Conservation (phyloP, 2,329 filamentous ascomycete species). For the Pestalotiopsis sp. region DNA sequence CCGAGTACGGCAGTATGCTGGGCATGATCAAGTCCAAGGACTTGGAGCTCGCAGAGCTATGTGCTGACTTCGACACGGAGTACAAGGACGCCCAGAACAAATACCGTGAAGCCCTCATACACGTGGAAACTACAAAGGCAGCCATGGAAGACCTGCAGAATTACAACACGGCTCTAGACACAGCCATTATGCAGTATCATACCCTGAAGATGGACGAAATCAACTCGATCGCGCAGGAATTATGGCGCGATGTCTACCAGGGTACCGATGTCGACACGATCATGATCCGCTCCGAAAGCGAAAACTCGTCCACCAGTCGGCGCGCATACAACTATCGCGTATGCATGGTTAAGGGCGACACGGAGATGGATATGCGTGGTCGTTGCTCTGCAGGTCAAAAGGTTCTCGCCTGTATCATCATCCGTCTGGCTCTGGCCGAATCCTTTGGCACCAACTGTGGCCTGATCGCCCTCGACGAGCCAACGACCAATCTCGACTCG, state of each 20-base stretch:
- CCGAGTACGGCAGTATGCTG: slow-evolving; percentile 72
- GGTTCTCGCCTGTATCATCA: slow-evolving; percentile 95
- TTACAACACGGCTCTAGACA: slow-evolving; percentile 82
- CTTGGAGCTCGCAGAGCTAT: slow-evolving; percentile 70
- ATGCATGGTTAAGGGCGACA: slow-evolving; percentile 95
- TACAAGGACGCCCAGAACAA: slow-evolving; percentile 80
- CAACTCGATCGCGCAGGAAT: slow-evolving; percentile 88
- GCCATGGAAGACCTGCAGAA: slow-evolving; percentile 87
- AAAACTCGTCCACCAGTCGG: slow-evolving; percentile 67
- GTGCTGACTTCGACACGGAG: slow-evolving; percentile 79
- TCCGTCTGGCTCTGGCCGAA: slow-evolving; percentile 91
- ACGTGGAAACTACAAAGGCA: slow-evolving; percentile 87
- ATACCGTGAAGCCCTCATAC: slow-evolving; percentile 86
- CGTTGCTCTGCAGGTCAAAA: slow-evolving; percentile 96
- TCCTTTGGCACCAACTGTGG: slow-evolving; percentile 96
- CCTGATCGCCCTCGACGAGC: slow-evolving; percentile 94
- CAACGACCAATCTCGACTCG: slow-evolving; percentile 92
- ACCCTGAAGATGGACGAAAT: slow-evolving; percentile 97
- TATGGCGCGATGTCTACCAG: slow-evolving; percentile 97
- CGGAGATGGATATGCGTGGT: slow-evolving; percentile 99
- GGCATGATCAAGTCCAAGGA: slow-evolving; percentile 84
- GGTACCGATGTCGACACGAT: slow-evolving; percentile 98
- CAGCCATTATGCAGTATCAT: slow-evolving; percentile 97
- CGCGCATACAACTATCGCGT: slow-evolving; percentile 96
- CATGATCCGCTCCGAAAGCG: slow-evolving; percentile 88